phyloP scores from a whole-genome alignment of 495 filamentous ascomycete species.

The Podospora australis region DNA sequence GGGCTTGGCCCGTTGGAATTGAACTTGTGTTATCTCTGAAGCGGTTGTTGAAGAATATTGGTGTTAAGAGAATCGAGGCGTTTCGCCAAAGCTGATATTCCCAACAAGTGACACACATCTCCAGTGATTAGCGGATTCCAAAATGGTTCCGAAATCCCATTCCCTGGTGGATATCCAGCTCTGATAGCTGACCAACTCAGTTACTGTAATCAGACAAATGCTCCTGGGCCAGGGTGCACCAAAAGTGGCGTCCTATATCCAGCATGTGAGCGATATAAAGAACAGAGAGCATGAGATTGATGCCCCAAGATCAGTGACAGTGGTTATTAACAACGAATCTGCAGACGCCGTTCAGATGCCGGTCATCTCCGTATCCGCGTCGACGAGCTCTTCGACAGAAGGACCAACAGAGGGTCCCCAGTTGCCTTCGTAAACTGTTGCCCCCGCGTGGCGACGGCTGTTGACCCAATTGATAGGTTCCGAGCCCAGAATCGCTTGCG shows the following conservation, averaged over 20 bases:
- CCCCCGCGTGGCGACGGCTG: slow-evolving; percentile 67
- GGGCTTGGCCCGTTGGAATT: too few relatives aligned
- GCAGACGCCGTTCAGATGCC: slow-evolving; percentile 39
- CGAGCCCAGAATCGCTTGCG: slow-evolving; percentile 60
- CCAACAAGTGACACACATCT: slow-evolving; percentile 13
- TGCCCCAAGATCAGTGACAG: slow-evolving; percentile 15
- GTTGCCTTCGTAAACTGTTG: slow-evolving; percentile 89
- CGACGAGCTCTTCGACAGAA: slow-evolving; percentile 23
- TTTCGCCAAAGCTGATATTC: slow-evolving; percentile 15
- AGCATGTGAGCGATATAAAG: slow-evolving; percentile 29
- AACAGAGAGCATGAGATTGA: slow-evolving; percentile 10
- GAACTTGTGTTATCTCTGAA: too few relatives aligned
- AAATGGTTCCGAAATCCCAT: slow-evolving; percentile 28
- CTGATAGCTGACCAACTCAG: slow-evolving; percentile 23
- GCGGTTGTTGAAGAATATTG: too few relatives aligned
- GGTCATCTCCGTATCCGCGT: slow-evolving; percentile 45
- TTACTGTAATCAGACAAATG: slow-evolving; percentile 23
- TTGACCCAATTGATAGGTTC: slow-evolving; percentile 72
- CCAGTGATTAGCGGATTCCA: slow-evolving; percentile 17
- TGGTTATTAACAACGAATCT: too few relatives aligned
- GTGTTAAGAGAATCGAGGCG: too few relatives aligned
- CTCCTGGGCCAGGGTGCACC: slow-evolving; percentile 18
- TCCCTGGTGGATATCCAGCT: slow-evolving; percentile 25
- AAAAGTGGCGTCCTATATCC: slow-evolving; percentile 28
- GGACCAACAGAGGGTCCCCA: slow-evolving; percentile 62